Percentiles rank a stretch among this genome's conserved stretches.
phyloP scores from a whole-genome alignment of 768 basidiomycete species.

The Leccinellum luteum region DNA sequence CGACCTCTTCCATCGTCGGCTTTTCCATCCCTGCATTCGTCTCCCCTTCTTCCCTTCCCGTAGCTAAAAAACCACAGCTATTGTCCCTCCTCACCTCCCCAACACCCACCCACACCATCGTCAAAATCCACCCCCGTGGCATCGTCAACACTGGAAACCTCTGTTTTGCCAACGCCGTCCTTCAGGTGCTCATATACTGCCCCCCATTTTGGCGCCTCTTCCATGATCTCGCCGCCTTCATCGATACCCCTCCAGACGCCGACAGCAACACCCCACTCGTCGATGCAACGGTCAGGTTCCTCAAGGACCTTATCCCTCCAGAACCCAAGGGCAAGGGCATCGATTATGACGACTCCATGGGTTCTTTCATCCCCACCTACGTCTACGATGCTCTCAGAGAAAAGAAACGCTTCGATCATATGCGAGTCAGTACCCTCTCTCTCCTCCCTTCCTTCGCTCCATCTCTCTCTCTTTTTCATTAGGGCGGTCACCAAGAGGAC shows the following conservation, averaged over 20 bases:
- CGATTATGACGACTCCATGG: slow-evolving; percentile 45
- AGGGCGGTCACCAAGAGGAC: slow-evolving; percentile 95
- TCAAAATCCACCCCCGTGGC: slow-evolving; percentile 65
- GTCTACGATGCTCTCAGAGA: slow-evolving; percentile 93
- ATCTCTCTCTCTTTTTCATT: slow-evolving; percentile 4
- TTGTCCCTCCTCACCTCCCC: slow-evolving; percentile 51
- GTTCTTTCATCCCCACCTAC: slow-evolving; percentile 80
- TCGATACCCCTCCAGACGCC: slow-evolving; percentile 32
- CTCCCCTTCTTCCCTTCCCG: slow-evolving; percentile 33
- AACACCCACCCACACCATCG: slow-evolving; percentile 15
- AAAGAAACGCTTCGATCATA: slow-evolving; percentile 90
- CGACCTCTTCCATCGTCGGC: slow-evolving; percentile 69
- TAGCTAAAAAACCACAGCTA: slow-evolving; percentile 47
- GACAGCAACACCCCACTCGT: slow-evolving; percentile 52
- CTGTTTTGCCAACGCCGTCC: slow-evolving; percentile 95
- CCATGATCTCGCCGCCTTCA: slow-evolving; percentile 58
- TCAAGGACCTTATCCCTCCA: slow-evolving; percentile 65
- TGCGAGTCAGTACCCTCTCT: slow-evolving; percentile 61
- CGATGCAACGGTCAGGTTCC: slow-evolving; percentile 67
- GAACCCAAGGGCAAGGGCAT: slow-evolving; percentile 41
- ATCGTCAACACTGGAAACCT: slow-evolving; percentile 94
- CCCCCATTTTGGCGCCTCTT: slow-evolving; percentile 84
- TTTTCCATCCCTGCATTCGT: slow-evolving; percentile 70
- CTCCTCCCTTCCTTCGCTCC: background rate
- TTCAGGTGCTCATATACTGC: slow-evolving; percentile 89